Evolutionary conservation across 1,284 basidiomycete genomes (phyloP).

Genomic region (Puccinia coronata): DNA sequence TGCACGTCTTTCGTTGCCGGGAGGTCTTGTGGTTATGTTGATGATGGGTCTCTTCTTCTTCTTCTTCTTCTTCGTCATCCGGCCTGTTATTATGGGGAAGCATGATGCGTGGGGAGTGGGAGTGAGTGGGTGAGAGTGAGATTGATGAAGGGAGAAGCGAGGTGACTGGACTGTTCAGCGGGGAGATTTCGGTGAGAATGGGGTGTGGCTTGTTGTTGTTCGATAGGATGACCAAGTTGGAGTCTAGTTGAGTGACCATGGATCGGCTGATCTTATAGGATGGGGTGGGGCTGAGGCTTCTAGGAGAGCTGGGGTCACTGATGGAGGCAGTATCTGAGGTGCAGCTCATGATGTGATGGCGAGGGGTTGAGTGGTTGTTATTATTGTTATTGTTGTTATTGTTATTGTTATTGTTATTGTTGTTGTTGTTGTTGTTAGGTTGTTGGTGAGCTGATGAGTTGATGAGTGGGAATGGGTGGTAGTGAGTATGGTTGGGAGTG

Average conservation of each 20-base stretch:
- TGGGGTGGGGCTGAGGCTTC: constrained; percentile 20
- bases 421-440: no score
- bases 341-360: constrained; percentile 1
- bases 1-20: constrained; percentile 7
- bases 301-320: constrained; percentile 13
- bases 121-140: background rate
- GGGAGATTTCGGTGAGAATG: no score
- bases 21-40: background rate
- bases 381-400: background rate
- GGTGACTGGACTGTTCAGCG: no score
- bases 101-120: no score
- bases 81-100: no score
- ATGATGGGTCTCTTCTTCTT: background rate
- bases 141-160: no score
- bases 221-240: background rate
- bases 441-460: background rate
- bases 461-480: background rate
- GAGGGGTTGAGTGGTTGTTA: background rate
- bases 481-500: background rate
- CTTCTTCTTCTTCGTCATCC: background rate
- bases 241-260: constrained; percentile 7
- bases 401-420: no score
- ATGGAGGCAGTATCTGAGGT: constrained; percentile 9
- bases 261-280: constrained; percentile 14
- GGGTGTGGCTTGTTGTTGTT: no score